These are phyloP conservation scores for Spiraea crenata DNA, from an alignment of 331 rosid genomes.

Conservation along the genomic window DNA sequence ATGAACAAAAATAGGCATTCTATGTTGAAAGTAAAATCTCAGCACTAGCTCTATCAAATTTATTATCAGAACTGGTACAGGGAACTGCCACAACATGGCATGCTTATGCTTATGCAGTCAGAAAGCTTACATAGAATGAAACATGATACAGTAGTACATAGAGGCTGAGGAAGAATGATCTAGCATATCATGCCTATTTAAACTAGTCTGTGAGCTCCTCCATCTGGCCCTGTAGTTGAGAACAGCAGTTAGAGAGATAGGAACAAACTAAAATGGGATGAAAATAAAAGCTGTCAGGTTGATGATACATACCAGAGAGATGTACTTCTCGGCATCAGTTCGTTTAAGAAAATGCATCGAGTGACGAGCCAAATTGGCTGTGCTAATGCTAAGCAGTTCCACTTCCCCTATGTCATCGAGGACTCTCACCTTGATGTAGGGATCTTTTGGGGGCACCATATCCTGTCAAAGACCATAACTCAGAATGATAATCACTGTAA, in stretches of 20 bases:
- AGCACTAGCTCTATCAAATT: not conserved
- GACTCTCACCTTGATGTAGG: conserved; percentile 86
- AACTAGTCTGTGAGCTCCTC: conserved; percentile 74
- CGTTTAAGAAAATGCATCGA: conserved; percentile 93
- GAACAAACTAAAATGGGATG: not conserved
- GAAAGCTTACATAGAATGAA: not conserved
- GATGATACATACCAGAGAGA: conserved; percentile 52
- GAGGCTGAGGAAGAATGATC: not conserved
- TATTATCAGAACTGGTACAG: not conserved
- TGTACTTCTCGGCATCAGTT: conserved; percentile 81
- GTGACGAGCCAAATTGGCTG: conserved; percentile 64
- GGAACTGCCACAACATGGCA: not conserved
- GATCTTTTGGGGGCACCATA: conserved; percentile 97
- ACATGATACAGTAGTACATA: not conserved
- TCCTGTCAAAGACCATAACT: conserved; percentile 58
- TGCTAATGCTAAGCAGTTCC: conserved; percentile 72
- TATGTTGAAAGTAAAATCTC: not conserved
- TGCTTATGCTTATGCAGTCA: not conserved
- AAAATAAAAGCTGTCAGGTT: conserved; percentile 13
- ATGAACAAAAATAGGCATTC: no score
- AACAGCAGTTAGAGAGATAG: conserved; percentile 16
- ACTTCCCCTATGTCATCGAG: conserved; percentile 82
- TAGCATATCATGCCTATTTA: conserved; percentile 1
- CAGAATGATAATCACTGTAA: not conserved
- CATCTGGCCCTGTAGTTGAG: conserved; percentile 71